phyloP scores from a whole-genome alignment of 768 basidiomycete genomes.

The Russula sp. region DNA sequence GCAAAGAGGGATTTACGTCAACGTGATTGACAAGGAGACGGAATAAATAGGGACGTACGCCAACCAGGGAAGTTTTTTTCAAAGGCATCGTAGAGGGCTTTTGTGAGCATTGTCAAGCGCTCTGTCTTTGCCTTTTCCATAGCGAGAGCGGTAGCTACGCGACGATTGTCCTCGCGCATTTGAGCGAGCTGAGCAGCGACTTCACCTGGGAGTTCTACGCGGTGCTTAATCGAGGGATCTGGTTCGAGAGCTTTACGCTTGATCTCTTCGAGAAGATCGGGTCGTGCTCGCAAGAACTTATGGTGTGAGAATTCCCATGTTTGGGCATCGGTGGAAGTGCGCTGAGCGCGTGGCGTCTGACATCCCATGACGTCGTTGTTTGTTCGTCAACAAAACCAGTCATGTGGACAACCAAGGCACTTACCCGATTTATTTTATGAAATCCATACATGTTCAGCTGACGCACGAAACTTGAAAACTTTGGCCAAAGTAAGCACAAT shows the following conservation, averaged over 20 bases:
- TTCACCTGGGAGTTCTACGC: slow-evolving; percentile 78
- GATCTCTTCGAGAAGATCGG: slow-evolving; percentile 79
- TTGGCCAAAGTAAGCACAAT: not conserved
- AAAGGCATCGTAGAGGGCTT: slow-evolving; percentile 57
- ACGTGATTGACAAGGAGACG: not conserved
- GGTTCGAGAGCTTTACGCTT: slow-evolving; percentile 82
- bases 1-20: slow-evolving; percentile 3
- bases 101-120: slow-evolving; percentile 52
- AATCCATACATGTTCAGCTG: slow-evolving; percentile 97
- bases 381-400: not conserved
- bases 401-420: slow-evolving; percentile 26
- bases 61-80: slow-evolving; percentile 50
- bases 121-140: slow-evolving; percentile 57
- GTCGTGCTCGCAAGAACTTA: slow-evolving; percentile 75
- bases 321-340: slow-evolving; percentile 74
- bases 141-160: slow-evolving; percentile 47
- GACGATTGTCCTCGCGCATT: slow-evolving; percentile 67
- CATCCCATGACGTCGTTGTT: slow-evolving; percentile 3
- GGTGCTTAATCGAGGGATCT: slow-evolving; percentile 62
- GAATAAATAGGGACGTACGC: slow-evolving; percentile 34
- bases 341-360: slow-evolving; percentile 77
- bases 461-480: slow-evolving; percentile 93
- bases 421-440: slow-evolving; percentile 85
- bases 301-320: slow-evolving; percentile 88
- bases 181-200: slow-evolving; percentile 58